Base-by-base conservation (phyloP, 1,284 basidiomycete genomes). In the Ustilago cynodontis region DNA sequence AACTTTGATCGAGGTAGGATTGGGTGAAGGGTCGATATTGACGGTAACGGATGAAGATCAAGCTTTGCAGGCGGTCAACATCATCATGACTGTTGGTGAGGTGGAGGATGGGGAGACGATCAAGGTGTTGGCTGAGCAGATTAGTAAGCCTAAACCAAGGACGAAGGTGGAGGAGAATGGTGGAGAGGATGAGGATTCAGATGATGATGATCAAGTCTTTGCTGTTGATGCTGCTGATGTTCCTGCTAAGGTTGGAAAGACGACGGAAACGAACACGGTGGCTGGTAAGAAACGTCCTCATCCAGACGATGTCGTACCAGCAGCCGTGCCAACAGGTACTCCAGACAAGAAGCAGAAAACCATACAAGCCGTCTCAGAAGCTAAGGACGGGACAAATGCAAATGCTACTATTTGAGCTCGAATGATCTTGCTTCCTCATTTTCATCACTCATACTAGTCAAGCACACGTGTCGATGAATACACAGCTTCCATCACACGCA, bases 41-140 rank as follows among this genome's bases (percentile, higher is more conserved):
- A 91, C 91, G 1, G 91, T 98, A 28, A 91, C 91, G 0, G 94
- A 96, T 82, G 94, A 95, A 80, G 94, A 96, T 49, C 71, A 69
- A 37, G 22, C 26, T 6, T 50, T 69, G 49, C 60, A 69, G 20
- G 74, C 66, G 7, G 64, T 83, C 39, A 79, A 85, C 39, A 59
- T 85, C 22, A 50, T 83, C 6, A 55, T 85, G 13, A 70, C 71
- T 8, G 53, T 60, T 9, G 54, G 43, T 9, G 28, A 37, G 2
- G 49, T 52, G 3, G 31, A 54, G 37, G 39, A 50, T 4, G 28
- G n/a, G 11, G 39, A 56, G 20, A 18, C 39, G 43, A 59, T 74
- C 14, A 59, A 49, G 52, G 62, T 70, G 20, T 35, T 59, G 14
- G 37, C 50, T 14, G 35, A 29, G 2, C 22, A 69, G 4, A 31